Conservation (phyloP, 441 rosid species). For the Populus hybrid region DNA sequence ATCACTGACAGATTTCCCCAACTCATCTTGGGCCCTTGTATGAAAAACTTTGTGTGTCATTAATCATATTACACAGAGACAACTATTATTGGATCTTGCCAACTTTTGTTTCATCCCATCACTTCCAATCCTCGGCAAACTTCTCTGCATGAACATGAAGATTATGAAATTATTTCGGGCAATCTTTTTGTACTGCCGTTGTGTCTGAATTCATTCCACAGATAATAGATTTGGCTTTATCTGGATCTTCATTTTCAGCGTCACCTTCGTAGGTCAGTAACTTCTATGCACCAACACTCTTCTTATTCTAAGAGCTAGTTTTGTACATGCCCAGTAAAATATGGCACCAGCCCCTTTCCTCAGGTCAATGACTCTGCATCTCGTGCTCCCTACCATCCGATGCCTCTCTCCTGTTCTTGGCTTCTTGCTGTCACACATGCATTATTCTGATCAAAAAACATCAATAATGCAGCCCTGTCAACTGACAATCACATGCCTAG, state of each 20-base stretch:
- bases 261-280: background rate
- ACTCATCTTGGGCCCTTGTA: background rate
- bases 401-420: background rate
- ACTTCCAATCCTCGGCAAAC: background rate
- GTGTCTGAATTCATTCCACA: background rate
- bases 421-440: conserved; percentile 13
- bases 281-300: background rate
- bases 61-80: background rate
- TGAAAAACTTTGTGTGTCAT: background rate
- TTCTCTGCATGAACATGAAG: background rate
- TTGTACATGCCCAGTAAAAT: background rate
- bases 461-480: conserved; percentile 27
- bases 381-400: conserved; percentile 11
- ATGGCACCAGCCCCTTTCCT: background rate
- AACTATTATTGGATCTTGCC: conserved; percentile 6
- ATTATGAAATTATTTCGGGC: background rate
- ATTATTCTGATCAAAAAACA: conserved; percentile 14
- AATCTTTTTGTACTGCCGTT: background rate
- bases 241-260: background rate
- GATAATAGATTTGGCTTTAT: background rate
- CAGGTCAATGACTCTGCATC: conserved; percentile 9
- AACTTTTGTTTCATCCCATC: background rate
- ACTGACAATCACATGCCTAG: conserved; percentile 24
- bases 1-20: background rate
- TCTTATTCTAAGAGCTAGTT: too few relatives aligned